Conservation (phyloP, 768 basidiomycete species). For the Sporobolomyces pararoseus region DNA sequence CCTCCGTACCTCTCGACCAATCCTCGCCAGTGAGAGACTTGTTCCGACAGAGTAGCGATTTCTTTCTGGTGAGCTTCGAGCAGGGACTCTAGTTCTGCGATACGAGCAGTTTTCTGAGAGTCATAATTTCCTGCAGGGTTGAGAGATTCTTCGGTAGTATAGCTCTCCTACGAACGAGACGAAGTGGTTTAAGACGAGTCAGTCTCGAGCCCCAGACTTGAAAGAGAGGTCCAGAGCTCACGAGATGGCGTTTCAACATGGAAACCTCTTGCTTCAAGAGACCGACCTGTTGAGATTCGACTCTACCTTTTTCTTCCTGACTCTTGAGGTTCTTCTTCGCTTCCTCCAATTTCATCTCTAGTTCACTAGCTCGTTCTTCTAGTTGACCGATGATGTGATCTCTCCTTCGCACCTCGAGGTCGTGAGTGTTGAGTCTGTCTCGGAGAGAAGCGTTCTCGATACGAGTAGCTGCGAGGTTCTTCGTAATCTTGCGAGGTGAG, state of each 20-base stretch:
- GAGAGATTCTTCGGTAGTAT: slow-evolving; percentile 39
- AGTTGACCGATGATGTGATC: slow-evolving; percentile 42
- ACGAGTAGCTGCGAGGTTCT: slow-evolving; percentile 40
- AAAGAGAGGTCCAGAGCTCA: slow-evolving; percentile 1
- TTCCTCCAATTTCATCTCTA: slow-evolving; percentile 6
- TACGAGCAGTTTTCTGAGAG: slow-evolving; percentile 34
- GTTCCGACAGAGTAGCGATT: slow-evolving; percentile 7
- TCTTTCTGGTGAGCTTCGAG: slow-evolving; percentile 39
- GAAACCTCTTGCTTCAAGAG: slow-evolving; percentile 37
- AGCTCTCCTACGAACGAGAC: slow-evolving; percentile 27
- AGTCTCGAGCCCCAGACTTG: background rate
- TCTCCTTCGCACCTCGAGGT: slow-evolving; percentile 35
- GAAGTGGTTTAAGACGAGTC: background rate
- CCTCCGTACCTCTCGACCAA: slow-evolving; percentile 41
- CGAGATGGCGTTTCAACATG: slow-evolving; percentile 41
- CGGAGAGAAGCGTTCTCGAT: slow-evolving; percentile 42
- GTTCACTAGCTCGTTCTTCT: slow-evolving; percentile 24
- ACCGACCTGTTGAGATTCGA: slow-evolving; percentile 10
- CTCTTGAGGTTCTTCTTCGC: slow-evolving; percentile 13
- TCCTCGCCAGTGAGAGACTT: slow-evolving; percentile 33
- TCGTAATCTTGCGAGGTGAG: slow-evolving; percentile 42
- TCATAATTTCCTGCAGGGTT: slow-evolving; percentile 31
- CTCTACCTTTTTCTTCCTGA: slow-evolving; percentile 35
- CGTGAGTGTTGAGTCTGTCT: slow-evolving; percentile 37
- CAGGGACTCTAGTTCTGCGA: slow-evolving; percentile 38